Base-by-base conservation (phyloP, 164 flowering plant genomes). In the Stephania yunnanensis region DNA sequence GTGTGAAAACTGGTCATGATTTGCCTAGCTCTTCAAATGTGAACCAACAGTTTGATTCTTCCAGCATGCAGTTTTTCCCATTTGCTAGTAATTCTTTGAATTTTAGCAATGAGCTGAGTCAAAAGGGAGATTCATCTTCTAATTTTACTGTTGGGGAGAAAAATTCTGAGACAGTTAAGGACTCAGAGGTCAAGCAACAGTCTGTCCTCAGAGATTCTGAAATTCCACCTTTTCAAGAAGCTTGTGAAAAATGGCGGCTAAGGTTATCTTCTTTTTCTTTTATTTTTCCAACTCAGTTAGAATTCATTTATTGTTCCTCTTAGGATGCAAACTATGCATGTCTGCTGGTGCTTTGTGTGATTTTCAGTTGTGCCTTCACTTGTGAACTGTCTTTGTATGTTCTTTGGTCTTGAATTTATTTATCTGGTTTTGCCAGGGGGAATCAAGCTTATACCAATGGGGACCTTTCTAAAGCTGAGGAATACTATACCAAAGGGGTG, bases 381-480 rank as follows among this genome's bases (percentile, higher is more conserved):
- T 48, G 66, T 10, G 20, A 4, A 1, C 42, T 36, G 42, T 50
- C 6, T 61, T n/a, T 61, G 66, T n/a, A 11, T 65, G 44, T 70
- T 72, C 42, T 13, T 68, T 29, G 11, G 8, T 58, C 36, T 36
- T 71, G 61, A 73, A 72, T 46, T 66, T 13, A 9, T 78, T 44
- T 20, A 64, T 78, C 75, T 55, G 52, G 53, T 69, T 72, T 69
- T 45, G 29, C 64, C 82, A 96, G 98, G 89, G 99, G 99, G 50
- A 96, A 96, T 83, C 89, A 92, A 83, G 97, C 97, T 31, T 94
- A 94, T 87, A 82, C 89, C 30, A 85, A 76, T 76, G 92, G 91
- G 74, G 81, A 90, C 81, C 68, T 94, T 68, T 77, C 85, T n/a
- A 88, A 84, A 83, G 98, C 99, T 71, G 99, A 96, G 83, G 91